phyloP scores from a whole-genome alignment of 2,329 filamentous ascomycete species.

The Talaromyces islandicus region DNA sequence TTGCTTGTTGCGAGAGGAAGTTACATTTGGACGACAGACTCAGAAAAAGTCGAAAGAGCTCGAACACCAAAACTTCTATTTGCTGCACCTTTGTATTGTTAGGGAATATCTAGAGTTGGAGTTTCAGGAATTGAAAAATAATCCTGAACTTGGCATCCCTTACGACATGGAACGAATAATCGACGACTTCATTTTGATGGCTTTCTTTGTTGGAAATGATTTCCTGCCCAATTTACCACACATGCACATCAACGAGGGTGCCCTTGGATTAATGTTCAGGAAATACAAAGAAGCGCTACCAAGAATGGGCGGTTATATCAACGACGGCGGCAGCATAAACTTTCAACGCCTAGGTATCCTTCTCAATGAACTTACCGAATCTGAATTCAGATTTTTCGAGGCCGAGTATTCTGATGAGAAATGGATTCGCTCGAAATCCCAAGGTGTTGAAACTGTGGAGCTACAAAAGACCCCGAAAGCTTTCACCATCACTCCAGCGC shows the following conservation, averaged over 20 bases:
- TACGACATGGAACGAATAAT: conserved; percentile 96
- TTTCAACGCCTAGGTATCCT: conserved; percentile 70
- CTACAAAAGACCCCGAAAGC: conserved; percentile 51
- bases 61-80: conserved; percentile 97
- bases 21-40: conserved; percentile 86
- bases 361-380: conserved; percentile 76
- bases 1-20: conserved; percentile 91
- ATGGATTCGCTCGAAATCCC: conserved; percentile 86
- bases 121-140: conserved; percentile 82
- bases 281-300: conserved; percentile 90
- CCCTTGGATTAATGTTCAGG: conserved; percentile 92
- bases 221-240: conserved; percentile 95
- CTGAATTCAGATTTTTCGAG: conserved; percentile 91
- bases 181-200: conserved; percentile 99
- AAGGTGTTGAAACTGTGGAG: conserved; percentile 61
- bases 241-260: conserved; percentile 96
- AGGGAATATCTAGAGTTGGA: conserved; percentile 95
- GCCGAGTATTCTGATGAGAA: conserved; percentile 78
- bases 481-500: conserved; percentile 69
- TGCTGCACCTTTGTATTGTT: conserved; percentile 95
- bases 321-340: conserved; percentile 90
- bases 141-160: conserved; percentile 64
- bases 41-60: conserved; percentile 91
- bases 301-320: conserved; percentile 87
- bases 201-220: conserved; percentile 98